Conservation (phyloP, 2,329 filamentous ascomycete genomes). For the Curvularia verruculosa region DNA sequence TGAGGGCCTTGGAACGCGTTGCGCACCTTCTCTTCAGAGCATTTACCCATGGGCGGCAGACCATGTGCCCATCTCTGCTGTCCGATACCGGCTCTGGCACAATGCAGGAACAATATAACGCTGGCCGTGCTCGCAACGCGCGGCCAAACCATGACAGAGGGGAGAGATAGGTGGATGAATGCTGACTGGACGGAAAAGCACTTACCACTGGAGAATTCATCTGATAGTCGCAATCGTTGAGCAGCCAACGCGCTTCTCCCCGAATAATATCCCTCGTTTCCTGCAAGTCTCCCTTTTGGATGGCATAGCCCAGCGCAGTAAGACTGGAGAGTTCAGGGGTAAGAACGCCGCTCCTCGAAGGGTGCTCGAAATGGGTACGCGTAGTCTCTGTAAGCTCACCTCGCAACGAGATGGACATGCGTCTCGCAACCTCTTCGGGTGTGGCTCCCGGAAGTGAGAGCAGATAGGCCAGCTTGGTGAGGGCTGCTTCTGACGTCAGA, state of each 20-base stretch:
- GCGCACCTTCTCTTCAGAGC: conserved; percentile 27
- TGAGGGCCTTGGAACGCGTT: conserved; percentile 31
- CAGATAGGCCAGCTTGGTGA: conserved; percentile 89
- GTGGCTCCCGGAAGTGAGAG: conserved; percentile 71
- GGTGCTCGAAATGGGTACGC: conserved; percentile 77
- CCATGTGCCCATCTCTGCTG: conserved; percentile 20
- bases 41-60: conserved; percentile 20
- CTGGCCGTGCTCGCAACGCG: conserved; percentile 12
- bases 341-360: conserved; percentile 61
- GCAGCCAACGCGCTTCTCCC: conserved; percentile 68
- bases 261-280: conserved; percentile 71
- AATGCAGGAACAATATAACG: conserved; percentile 19
- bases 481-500: conserved; percentile 85
- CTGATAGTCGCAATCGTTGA: conserved; percentile 79
- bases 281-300: conserved; percentile 71
- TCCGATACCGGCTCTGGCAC: conserved; percentile 36
- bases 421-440: conserved; percentile 67
- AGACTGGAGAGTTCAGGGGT: conserved; percentile 68
- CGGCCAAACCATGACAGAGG: conserved; percentile 24
- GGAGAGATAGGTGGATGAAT: conserved; percentile 29
- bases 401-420: conserved; percentile 76
- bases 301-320: conserved; percentile 79
- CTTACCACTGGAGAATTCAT: conserved; percentile 70
- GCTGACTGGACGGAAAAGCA: conserved; percentile 35
- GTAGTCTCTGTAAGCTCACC: conserved; percentile 84